Evolutionary conservation across 2,329 filamentous ascomycete species (phyloP), one percentile per base, ranked within the genome.

Genomic region (Aureobasidium sp.): DNA sequence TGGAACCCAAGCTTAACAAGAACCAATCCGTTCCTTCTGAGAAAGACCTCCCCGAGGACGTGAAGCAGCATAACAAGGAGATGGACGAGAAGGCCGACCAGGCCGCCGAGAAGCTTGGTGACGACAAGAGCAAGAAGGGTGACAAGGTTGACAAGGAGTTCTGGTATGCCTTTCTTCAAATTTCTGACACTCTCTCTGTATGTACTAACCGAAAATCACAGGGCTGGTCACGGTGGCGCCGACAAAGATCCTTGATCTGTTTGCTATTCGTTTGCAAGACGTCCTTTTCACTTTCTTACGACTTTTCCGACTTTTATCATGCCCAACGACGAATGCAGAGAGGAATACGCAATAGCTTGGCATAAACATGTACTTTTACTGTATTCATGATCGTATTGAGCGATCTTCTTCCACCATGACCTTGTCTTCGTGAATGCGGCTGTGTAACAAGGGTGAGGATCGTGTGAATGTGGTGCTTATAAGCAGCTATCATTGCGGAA

Each of bases 11-110:
- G 69, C 78, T 79, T 51, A 67, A 76, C 27, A 55, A 55, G 51
- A 71, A 72, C 57, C 71, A 72, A 42, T 70, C 66, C 36, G 67
- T 72, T 34, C 76, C 77, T 8, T 60, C 48, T 2, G 66, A 70
- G 47, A 66, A 67, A 31, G 66, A 73, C 14, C 66, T 72, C 62
- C 56, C 65, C 2, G 65, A 69, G 57, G 72, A 73, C 36, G 76
- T 79, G 25, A 72, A 70, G 71, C 57, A 75, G 68, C 77, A 79
- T 67, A 79, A 79, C 64, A 60, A 70, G 65, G 76, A 79, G 66
- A 73, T 79, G 71, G 73, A 75, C 31, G 63, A 73, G 56, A 70
- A 76, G 67, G 70, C 73, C 68, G 76, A 79, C 66, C 73, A 70
- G 71, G 69, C 76, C 63, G 65, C 73, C 66, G 73, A 75, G 65